Percentiles rank a stretch among this genome's conserved stretches.
Conservation (phyloP, 345 rosid species). For the Lumnitzera racemosa region DNA sequence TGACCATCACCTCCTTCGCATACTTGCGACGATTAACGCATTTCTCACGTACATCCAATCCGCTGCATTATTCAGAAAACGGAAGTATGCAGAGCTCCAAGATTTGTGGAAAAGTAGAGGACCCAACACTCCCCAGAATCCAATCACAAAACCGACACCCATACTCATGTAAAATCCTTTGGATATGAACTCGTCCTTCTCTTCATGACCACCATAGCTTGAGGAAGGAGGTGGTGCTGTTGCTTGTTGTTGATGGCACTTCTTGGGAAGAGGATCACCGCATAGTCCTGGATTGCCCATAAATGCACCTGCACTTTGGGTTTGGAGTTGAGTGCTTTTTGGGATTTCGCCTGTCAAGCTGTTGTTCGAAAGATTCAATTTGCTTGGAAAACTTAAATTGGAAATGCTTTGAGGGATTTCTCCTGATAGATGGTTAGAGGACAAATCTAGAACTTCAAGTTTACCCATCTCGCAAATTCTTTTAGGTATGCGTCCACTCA, state of each 20-base stretch:
- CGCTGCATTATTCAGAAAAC: neutral
- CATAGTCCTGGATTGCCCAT: constrained; percentile 4
- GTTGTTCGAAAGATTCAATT: constrained; percentile 24
- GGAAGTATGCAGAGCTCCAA: constrained; percentile 6
- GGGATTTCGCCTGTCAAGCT: constrained; percentile 7
- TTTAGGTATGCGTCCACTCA: constrained; percentile 13
- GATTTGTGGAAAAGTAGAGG: constrained; percentile 1
- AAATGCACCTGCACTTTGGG: neutral
- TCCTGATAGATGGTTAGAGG: constrained; percentile 17
- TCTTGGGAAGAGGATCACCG: constrained; percentile 3
- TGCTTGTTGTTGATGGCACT: neutral
- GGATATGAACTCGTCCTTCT: too few relatives aligned
- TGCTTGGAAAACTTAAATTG: neutral
- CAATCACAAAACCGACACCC: neutral
- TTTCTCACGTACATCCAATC: neutral
- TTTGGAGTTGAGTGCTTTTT: constrained; percentile 2
- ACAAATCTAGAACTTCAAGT: constrained; percentile 24
- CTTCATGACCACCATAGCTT: neutral
- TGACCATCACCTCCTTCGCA: too few relatives aligned
- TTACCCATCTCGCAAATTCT: constrained; percentile 9
- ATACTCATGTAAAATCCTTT: neutral
- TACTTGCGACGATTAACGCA: too few relatives aligned
- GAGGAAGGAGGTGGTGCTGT: neutral
- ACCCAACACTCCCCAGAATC: constrained; percentile 7
- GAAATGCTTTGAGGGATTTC: constrained; percentile 19